Conservation (phyloP, 1,284 basidiomycete genomes). For the Garcileccinum viscosum region DNA sequence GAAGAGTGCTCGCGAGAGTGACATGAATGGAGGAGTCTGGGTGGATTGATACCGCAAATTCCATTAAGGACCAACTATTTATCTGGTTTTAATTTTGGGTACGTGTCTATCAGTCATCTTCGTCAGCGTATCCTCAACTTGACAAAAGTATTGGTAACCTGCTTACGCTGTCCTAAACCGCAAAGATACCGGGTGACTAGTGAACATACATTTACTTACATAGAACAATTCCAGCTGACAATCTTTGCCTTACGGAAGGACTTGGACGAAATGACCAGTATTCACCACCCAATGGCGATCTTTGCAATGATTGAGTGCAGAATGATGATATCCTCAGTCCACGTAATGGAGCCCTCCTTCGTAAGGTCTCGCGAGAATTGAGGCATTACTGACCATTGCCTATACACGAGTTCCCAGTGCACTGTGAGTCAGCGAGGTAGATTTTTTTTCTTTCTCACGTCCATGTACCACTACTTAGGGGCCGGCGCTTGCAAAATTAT, state of each 20-base stretch:
- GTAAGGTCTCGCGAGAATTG: too few relatives aligned
- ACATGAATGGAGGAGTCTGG: conserved; percentile 12
- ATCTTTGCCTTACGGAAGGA: not conserved
- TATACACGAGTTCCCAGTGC: too few relatives aligned
- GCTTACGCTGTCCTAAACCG: not conserved
- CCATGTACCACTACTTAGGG: too few relatives aligned
- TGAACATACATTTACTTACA: not conserved
- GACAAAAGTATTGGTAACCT: conserved; percentile 2
- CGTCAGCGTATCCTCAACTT: conserved; percentile 2
- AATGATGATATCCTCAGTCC: too few relatives aligned
- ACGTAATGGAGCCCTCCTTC: too few relatives aligned
- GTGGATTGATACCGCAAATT: not conserved
- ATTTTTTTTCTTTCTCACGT: too few relatives aligned
- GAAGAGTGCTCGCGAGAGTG: conserved; percentile 24
- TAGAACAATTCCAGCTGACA: not conserved
- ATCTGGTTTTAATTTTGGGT: not conserved
- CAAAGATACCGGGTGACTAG: not conserved
- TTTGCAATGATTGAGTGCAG: too few relatives aligned
- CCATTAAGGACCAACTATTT: not conserved
- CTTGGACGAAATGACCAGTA: not conserved
- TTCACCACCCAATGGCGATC: not conserved
- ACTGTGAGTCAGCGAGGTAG: too few relatives aligned
- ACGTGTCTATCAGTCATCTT: not conserved
- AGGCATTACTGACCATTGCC: too few relatives aligned
- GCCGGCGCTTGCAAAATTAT: too few relatives aligned